phyloP scores from a whole-genome alignment of 2,329 filamentous ascomycete species.

The Phaeosphaeriaceae sp. region DNA sequence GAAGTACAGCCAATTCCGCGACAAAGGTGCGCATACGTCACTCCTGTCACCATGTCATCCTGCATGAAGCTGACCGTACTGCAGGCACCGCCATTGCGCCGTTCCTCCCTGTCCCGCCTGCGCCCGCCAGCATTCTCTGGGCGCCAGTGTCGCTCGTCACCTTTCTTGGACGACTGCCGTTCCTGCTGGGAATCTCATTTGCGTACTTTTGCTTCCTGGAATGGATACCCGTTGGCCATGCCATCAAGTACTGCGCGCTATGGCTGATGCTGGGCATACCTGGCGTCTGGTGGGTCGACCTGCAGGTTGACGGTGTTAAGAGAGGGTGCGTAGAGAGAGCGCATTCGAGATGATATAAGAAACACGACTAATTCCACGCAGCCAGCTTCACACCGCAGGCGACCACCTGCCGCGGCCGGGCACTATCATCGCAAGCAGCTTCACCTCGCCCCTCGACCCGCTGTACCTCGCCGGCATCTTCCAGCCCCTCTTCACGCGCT shows the following conservation, averaged over 20 bases:
- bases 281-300: constrained; percentile 96
- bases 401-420: constrained; percentile 78
- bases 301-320: constrained; percentile 97
- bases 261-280: constrained; percentile 89
- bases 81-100: constrained; percentile 93
- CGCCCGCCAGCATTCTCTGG: constrained; percentile 65
- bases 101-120: constrained; percentile 82
- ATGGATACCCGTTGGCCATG: constrained; percentile 74
- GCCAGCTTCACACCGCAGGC: constrained; percentile 28
- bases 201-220: constrained; percentile 83
- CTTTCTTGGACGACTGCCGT: constrained; percentile 80
- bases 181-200: constrained; percentile 72
- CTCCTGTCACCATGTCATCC: not conserved
- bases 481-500: constrained; percentile 90
- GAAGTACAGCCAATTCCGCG: constrained; percentile 92
- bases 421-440: constrained; percentile 86
- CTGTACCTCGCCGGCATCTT: constrained; percentile 96
- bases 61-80: constrained; percentile 11
- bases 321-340: constrained; percentile 67
- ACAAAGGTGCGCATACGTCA: constrained; percentile 69
- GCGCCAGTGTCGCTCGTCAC: constrained; percentile 72
- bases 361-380: constrained; percentile 12
- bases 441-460: constrained; percentile 90
- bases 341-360: not conserved
- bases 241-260: constrained; percentile 80